Conservation (phyloP, 2,329 filamentous ascomycete species). For the Chaetoscypha palmicola region DNA sequence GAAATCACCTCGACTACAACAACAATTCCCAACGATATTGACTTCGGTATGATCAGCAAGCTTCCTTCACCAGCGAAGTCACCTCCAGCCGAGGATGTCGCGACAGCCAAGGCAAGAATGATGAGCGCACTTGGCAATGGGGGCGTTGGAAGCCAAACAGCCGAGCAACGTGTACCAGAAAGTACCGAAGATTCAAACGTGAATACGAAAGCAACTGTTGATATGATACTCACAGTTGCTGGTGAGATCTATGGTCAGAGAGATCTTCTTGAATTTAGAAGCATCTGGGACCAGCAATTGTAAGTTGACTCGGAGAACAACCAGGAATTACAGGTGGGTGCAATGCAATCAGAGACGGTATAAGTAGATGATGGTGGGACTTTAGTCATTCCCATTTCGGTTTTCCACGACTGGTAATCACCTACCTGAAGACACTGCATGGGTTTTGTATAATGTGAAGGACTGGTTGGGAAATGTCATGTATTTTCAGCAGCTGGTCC, state of each 20-base stretch:
- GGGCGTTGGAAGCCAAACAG: not conserved
- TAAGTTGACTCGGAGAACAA: not conserved
- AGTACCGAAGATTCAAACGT: slow-evolving; percentile 17
- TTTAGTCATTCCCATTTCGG: too few relatives aligned
- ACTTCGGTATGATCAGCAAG: too few relatives aligned
- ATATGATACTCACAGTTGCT: slow-evolving; percentile 84
- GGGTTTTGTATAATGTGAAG: not conserved
- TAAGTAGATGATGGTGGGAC: too few relatives aligned
- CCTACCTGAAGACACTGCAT: too few relatives aligned
- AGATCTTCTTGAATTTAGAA: slow-evolving; percentile 71
- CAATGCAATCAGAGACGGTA: too few relatives aligned
- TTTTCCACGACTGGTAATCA: too few relatives aligned
- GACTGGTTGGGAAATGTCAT: not conserved
- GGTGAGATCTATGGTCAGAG: slow-evolving; percentile 87
- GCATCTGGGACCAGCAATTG: slow-evolving; percentile 37
- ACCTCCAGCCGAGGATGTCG: not conserved
- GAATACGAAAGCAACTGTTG: slow-evolving; percentile 59
- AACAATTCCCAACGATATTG: not conserved
- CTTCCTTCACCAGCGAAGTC: too few relatives aligned
- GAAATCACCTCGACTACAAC: not conserved
- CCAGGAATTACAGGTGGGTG: not conserved
- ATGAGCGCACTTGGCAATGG: not conserved
- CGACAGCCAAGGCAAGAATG: slow-evolving; percentile 40
- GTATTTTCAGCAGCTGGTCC: not conserved
- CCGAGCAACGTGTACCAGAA: not conserved